Conservation (phyloP, 2,329 filamentous ascomycete genomes). For the Trematosphaeria pertusa region DNA sequence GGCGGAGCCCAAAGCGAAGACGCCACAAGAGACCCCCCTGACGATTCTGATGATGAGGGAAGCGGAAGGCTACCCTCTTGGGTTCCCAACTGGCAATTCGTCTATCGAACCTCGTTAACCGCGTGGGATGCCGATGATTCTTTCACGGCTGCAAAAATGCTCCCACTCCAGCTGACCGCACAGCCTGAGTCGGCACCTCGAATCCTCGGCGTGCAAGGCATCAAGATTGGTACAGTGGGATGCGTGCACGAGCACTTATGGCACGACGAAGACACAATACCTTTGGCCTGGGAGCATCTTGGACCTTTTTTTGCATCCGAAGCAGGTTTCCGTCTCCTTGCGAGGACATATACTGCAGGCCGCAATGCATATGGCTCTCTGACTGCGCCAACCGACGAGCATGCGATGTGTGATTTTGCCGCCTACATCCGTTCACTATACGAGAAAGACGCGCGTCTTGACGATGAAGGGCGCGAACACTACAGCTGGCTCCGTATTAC, state of each 20-base stretch:
- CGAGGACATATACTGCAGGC: conserved; percentile 7
- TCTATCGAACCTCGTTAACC: conserved; percentile 11
- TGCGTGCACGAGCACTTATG: conserved; percentile 6
- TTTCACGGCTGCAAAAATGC: conserved; percentile 9
- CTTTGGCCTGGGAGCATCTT: conserved; percentile 3
- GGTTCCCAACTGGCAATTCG: conserved; percentile 6
- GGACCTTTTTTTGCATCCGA: conserved; percentile 9
- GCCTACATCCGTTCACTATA: too few relatives aligned
- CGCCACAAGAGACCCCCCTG: not conserved
- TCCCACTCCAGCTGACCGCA: conserved; percentile 4
- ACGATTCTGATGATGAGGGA: not conserved
- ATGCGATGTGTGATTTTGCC: conserved; percentile 4
- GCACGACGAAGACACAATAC: conserved; percentile 5
- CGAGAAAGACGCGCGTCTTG: too few relatives aligned
- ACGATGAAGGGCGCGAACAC: too few relatives aligned
- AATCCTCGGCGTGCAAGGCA: conserved; percentile 8
- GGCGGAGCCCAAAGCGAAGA: conserved; percentile 5
- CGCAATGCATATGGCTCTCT: conserved; percentile 11
- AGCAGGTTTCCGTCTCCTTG: conserved; percentile 6
- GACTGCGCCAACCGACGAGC: not conserved
- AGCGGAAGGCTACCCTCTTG: not conserved
- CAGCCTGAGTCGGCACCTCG: not conserved
- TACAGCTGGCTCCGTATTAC: too few relatives aligned
- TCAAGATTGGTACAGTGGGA: conserved; percentile 7
- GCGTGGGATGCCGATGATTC: conserved; percentile 12